These are phyloP conservation scores for Sporisorium reilianum DNA, from an alignment of 1,284 basidiomycete species.

Conservation along the genomic window DNA sequence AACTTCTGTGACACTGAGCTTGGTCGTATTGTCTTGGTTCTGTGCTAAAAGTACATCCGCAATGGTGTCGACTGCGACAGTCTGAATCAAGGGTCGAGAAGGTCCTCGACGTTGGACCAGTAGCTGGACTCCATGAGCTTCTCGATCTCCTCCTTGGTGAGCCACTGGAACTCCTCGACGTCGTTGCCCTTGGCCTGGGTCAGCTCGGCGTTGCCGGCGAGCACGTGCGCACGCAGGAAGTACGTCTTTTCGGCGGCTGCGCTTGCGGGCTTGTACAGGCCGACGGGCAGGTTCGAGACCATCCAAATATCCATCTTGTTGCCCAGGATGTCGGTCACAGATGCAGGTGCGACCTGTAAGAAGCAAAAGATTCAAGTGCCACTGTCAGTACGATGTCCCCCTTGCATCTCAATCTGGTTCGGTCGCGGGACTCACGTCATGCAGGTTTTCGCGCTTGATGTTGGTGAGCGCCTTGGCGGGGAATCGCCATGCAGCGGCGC, in stretches of 20 bases:
- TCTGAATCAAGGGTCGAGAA: slow-evolving; percentile 72
- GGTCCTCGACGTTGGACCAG: slow-evolving; percentile 81
- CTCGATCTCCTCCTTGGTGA: slow-evolving; percentile 87
- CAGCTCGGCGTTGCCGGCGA: slow-evolving; percentile 56
- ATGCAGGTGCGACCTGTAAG: slow-evolving; percentile 35
- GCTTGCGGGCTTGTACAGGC: slow-evolving; percentile 33
- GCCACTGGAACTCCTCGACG: slow-evolving; percentile 84
- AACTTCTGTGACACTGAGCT: no score
- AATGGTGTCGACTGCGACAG: neutral
- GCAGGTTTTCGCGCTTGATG: slow-evolving; percentile 41
- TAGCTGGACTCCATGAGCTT: slow-evolving; percentile 73
- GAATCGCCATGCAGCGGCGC: slow-evolving; percentile 41
- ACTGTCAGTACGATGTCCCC: neutral
- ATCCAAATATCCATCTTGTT: slow-evolving; percentile 66
- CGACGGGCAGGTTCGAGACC: slow-evolving; percentile 63
- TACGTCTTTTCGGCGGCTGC: slow-evolving; percentile 52
- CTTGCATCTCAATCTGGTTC: neutral
- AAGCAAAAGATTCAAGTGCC: neutral
- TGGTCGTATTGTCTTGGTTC: neutral
- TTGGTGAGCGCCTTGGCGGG: slow-evolving; percentile 45
- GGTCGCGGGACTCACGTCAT: slow-evolving; percentile 16
- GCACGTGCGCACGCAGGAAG: slow-evolving; percentile 58
- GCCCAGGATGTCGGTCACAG: slow-evolving; percentile 53
- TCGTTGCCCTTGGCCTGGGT: slow-evolving; percentile 52
- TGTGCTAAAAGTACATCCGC: slow-evolving; percentile 1